A percentile compares a stretch with the other conserved stretches of the same genome.
Evolutionary conservation across 2,329 filamentous ascomycete species (phyloP).

Genomic region (Colletotrichum sp.): DNA sequence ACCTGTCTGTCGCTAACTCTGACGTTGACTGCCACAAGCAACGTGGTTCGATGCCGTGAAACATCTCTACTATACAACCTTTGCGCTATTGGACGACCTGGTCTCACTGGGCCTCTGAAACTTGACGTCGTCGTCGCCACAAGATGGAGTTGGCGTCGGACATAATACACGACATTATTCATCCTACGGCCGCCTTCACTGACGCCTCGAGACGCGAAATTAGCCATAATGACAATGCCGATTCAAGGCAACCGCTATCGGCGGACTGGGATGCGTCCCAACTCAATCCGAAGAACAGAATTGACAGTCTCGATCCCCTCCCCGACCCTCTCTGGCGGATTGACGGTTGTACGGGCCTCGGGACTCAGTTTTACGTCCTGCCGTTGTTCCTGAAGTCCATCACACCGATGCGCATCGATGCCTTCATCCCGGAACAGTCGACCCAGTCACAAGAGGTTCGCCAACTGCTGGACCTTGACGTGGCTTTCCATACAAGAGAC

Average conservation of each 20-base stretch:
- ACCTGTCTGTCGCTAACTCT: not conserved
- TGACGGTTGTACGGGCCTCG: slow-evolving; percentile 61
- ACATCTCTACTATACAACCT: slow-evolving; percentile 1
- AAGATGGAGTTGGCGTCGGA: slow-evolving; percentile 59
- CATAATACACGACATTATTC: slow-evolving; percentile 60
- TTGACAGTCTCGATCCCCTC: slow-evolving; percentile 58
- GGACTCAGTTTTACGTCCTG: slow-evolving; percentile 62
- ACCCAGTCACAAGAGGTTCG: slow-evolving; percentile 46
- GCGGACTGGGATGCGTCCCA: slow-evolving; percentile 51
- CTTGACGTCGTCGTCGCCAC: not conserved
- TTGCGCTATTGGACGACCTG: not conserved
- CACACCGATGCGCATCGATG: slow-evolving; percentile 60
- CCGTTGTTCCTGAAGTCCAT: slow-evolving; percentile 54
- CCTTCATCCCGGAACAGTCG: slow-evolving; percentile 59
- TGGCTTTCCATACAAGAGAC: slow-evolving; percentile 62
- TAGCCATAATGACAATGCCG: not conserved
- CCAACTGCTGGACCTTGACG: slow-evolving; percentile 51
- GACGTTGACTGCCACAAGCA: not conserved
- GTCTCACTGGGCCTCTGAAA: slow-evolving; percentile 13
- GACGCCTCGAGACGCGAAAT: not conserved
- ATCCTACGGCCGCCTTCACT: slow-evolving; percentile 60
- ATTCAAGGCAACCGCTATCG: not conserved
- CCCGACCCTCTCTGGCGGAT: slow-evolving; percentile 58
- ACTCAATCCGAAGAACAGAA: slow-evolving; percentile 66
- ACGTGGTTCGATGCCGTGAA: slow-evolving; percentile 3